Conservation (phyloP, 2,329 filamentous ascomycete genomes). For the Pyricularia pennisetigena region DNA sequence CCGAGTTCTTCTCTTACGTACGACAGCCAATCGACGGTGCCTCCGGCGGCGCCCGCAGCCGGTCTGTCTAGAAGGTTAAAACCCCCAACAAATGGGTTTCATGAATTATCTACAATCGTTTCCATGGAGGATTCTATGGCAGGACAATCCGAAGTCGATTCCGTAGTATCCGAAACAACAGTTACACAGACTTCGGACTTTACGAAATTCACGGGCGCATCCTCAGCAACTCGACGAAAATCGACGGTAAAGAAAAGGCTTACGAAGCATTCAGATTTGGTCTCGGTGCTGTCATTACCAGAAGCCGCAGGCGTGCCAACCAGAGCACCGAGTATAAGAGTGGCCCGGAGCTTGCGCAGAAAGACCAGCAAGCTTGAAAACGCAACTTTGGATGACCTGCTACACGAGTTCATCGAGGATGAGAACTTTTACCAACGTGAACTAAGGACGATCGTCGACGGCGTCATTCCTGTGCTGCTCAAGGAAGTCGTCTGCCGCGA, state of each 20-base stretch:
- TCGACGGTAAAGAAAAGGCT: slow-evolving; percentile 61
- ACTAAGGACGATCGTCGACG: slow-evolving; percentile 85
- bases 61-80: slow-evolving; percentile 12
- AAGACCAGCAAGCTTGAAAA: slow-evolving; percentile 56
- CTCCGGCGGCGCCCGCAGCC: slow-evolving; percentile 13
- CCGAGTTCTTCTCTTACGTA: slow-evolving; percentile 17
- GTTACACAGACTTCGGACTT: slow-evolving; percentile 41
- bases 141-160: slow-evolving; percentile 38
- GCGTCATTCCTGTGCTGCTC: slow-evolving; percentile 86
- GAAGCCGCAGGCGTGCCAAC: slow-evolving; percentile 40
- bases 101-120: slow-evolving; percentile 48
- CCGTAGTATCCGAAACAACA: slow-evolving; percentile 38
- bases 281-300: slow-evolving; percentile 79
- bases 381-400: slow-evolving; percentile 63
- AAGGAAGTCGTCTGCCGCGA: slow-evolving; percentile 71
- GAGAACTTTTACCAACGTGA: slow-evolving; percentile 85
- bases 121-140: slow-evolving; percentile 37
- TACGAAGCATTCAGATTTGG: slow-evolving; percentile 86
- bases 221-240: background rate
- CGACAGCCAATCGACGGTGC: slow-evolving; percentile 12
- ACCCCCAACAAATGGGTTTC: slow-evolving; percentile 42
- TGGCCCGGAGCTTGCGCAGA: slow-evolving; percentile 68
- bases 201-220: slow-evolving; percentile 28
- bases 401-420: slow-evolving; percentile 72
- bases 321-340: slow-evolving; percentile 31